These are phyloP conservation scores for Ophiobolus disseminans DNA, from an alignment of 2,329 filamentous ascomycete genomes.

Conservation along the genomic window DNA sequence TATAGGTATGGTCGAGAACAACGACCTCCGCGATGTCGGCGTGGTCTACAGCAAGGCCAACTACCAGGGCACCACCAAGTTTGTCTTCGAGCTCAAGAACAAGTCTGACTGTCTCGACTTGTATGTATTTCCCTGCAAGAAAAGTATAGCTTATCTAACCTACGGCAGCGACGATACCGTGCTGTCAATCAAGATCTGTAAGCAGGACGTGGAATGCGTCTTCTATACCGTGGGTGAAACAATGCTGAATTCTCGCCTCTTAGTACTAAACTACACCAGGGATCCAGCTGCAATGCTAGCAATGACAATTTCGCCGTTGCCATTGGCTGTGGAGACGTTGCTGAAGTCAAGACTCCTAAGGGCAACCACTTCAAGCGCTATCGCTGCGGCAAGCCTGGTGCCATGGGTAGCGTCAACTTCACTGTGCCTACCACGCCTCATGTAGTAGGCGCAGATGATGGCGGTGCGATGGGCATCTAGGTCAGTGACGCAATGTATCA, in stretches of 20 bases:
- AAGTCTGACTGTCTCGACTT: conserved; percentile 15
- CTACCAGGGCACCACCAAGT: conserved; percentile 14
- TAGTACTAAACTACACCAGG: background rate
- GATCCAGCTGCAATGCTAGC: background rate
- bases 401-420: background rate
- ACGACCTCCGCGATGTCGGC: conserved; percentile 23
- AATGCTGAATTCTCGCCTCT: background rate
- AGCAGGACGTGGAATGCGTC: conserved; percentile 9
- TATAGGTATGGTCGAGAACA: conserved; percentile 27
- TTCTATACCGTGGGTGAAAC: conserved; percentile 14
- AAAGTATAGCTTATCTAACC: background rate
- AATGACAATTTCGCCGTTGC: background rate
- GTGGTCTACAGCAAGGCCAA: conserved; percentile 15
- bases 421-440: background rate
- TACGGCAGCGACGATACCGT: conserved; percentile 4
- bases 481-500: background rate
- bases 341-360: background rate
- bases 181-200: conserved; percentile 18
- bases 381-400: background rate
- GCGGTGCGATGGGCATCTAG: background rate
- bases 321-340: conserved; percentile 2
- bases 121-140: background rate
- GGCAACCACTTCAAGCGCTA: conserved; percentile 5
- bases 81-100: conserved; percentile 19
- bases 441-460: background rate